Evolutionary conservation across 179 eudicot species (phyloP), one percentile per base, ranked within the genome.

Genomic region (Pouteria campechiana): DNA sequence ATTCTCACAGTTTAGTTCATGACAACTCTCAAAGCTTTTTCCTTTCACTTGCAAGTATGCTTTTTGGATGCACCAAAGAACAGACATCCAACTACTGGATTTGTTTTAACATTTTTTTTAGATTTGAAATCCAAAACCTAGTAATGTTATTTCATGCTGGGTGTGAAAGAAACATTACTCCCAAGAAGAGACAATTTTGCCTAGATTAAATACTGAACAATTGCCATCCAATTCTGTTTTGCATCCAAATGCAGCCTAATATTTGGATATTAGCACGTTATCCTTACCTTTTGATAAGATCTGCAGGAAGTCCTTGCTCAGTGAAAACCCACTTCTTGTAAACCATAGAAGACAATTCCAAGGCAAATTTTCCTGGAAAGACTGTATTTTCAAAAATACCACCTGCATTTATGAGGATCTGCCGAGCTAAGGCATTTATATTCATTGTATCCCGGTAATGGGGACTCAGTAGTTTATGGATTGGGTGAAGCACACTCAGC

Each of bases 371-470:
- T n/a, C 53, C 72, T 5, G 93, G 79, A 40, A 70, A 82, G 31
- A 85, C 77, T 2, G 93, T 78, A 44, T 43, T 46, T 65, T 85
- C 95, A 17, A 85, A 50, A 3, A 85, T 52, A 3, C 93, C 95
- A 17, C 75, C 72, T 7, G 70, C 82, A 64, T 78, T 85, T 27
- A 82, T 78, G 29, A 85, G 72, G 53, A 68, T 60, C 48, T 85
- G 84, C 31, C 95, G 60, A 39, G 79, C 92, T 30, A 78, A 38
- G 17, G 87, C 92, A 38, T 84, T 84, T 24, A 84, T 65, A 50
- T 75, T 70, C 92, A 84, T 77, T 10, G 92, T 81, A 47, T 77
- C 79, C 2, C 78, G 87, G 52, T 67, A 84, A 37, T 84, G 95
- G 10, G 95, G 93, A 28, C 75, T 78, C 55, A 84, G 46, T 25